Evolutionary conservation across 208 protist species (phyloP).

Genomic region (Histomonas meleagridis): DNA sequence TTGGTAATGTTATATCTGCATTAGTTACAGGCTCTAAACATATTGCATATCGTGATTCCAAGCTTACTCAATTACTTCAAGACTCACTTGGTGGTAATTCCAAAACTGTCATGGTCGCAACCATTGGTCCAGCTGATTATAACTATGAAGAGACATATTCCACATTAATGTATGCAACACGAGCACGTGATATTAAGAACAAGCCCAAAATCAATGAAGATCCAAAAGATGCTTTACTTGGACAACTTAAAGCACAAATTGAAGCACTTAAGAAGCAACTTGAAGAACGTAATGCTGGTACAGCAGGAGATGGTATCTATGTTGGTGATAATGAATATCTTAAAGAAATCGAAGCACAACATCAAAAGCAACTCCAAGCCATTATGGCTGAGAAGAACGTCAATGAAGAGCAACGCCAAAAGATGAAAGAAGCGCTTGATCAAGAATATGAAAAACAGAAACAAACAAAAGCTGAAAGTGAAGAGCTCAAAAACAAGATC

Average conservation of each 20-base stretch:
- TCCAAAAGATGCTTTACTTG: constrained; percentile 64
- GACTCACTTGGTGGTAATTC: constrained; percentile 57
- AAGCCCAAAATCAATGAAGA: constrained; percentile 66
- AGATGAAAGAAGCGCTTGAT: not conserved
- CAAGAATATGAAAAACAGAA: not conserved
- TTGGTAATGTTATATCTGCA: constrained; percentile 56
- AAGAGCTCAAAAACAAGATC: not conserved
- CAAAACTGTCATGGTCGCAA: constrained; percentile 60
- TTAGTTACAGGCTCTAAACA: constrained; percentile 48
- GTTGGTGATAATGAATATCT: not conserved
- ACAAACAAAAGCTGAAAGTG: not conserved
- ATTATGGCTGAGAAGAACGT: constrained; percentile 1
- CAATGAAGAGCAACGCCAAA: constrained; percentile 27
- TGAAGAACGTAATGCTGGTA: constrained; percentile 41
- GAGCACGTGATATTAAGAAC: constrained; percentile 68
- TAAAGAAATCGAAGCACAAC: constrained; percentile 17
- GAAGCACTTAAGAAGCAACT: constrained; percentile 49
- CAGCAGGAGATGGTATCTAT: not conserved
- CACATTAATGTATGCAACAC: constrained; percentile 58
- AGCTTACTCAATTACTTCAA: constrained; percentile 51
- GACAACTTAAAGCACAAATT: constrained; percentile 58
- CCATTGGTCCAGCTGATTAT: constrained; percentile 53
- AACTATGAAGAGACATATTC: constrained; percentile 59
- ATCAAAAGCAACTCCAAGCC: not conserved
- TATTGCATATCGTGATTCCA: constrained; percentile 67